Evolutionary conservation across 2,329 filamentous ascomycete species (phyloP).

Genomic region (Fusarium domesticum): DNA sequence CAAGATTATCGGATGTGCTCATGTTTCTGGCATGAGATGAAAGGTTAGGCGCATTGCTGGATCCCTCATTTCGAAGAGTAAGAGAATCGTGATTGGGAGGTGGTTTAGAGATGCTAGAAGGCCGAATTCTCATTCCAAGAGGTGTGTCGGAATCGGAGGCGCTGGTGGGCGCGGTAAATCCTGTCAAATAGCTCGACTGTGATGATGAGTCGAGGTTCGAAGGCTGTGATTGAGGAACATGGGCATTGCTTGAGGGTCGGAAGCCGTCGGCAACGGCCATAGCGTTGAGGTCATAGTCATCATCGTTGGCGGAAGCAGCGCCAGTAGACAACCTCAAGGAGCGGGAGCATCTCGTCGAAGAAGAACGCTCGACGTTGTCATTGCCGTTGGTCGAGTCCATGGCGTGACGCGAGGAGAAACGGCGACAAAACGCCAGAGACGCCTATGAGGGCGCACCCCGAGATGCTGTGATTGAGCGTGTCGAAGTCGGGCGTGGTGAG

Average conservation of each 20-base stretch:
- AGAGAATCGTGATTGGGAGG: conserved; percentile 48
- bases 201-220: conserved; percentile 6
- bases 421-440: conserved; percentile 25
- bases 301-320: conserved; percentile 33
- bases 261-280: conserved; percentile 54
- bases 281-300: conserved; percentile 49
- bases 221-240: conserved; percentile 6
- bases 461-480: conserved; percentile 12
- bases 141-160: conserved; percentile 22
- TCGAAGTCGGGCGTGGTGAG: conserved; percentile 12
- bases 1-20: conserved; percentile 36
- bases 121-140: conserved; percentile 34
- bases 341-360: conserved; percentile 42
- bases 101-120: conserved; percentile 57
- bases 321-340: conserved; percentile 39
- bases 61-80: conserved; percentile 51
- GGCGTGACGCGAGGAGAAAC: conserved; percentile 21
- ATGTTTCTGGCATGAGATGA: conserved; percentile 22
- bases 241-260: conserved; percentile 36
- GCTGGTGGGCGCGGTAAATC: neutral
- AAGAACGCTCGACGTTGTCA: conserved; percentile 40
- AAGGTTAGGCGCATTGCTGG: conserved; percentile 22
- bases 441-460: conserved; percentile 27
- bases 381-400: conserved; percentile 44
- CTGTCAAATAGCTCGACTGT: conserved; percentile 16